Percentiles rank a stretch among this genome's conserved stretches.
Conservation (phyloP, 306 rosid genomes). For the Begonia fuchsioides region DNA sequence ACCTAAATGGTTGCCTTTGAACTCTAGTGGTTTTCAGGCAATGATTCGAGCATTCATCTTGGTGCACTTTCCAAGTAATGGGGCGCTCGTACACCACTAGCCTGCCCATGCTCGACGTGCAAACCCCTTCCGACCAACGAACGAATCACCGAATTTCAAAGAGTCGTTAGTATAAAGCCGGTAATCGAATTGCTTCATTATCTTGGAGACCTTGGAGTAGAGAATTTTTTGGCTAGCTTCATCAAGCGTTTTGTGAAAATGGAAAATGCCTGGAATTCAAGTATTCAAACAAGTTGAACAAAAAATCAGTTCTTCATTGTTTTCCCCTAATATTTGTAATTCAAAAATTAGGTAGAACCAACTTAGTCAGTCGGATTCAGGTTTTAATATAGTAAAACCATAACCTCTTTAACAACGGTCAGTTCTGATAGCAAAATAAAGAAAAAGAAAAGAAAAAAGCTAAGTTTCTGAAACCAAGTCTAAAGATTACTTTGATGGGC, state of each 20-base stretch:
- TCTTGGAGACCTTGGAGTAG: conserved; percentile 81
- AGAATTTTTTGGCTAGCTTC: conserved; percentile 81
- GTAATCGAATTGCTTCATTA: conserved; percentile 96
- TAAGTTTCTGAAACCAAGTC: no score
- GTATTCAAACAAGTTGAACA: no score
- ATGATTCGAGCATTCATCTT: conserved; percentile 86
- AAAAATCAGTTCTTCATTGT: no score
- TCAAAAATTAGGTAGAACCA: no score
- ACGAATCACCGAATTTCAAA: conserved; percentile 67
- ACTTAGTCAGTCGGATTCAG: no score
- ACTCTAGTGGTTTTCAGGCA: no score
- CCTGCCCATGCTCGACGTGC: conserved; percentile 82
- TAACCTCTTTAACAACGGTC: conserved; percentile 27
- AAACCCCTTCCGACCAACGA: conserved; percentile 65
- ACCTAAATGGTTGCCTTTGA: no score
- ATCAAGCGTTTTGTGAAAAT: conserved; percentile 81
- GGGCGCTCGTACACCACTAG: conserved; percentile 81
- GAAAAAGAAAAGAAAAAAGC: no score
- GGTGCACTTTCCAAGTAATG: conserved; percentile 81
- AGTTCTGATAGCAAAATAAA: background rate
- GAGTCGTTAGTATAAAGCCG: no score
- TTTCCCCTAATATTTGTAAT: no score
- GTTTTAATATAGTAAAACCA: no score
- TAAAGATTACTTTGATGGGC: conserved; percentile 60
- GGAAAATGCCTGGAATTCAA: conserved; percentile 72